Evolutionary conservation across 2,329 filamentous ascomycete species (phyloP).

Genomic region (Cadophora luteo-olivacea): DNA sequence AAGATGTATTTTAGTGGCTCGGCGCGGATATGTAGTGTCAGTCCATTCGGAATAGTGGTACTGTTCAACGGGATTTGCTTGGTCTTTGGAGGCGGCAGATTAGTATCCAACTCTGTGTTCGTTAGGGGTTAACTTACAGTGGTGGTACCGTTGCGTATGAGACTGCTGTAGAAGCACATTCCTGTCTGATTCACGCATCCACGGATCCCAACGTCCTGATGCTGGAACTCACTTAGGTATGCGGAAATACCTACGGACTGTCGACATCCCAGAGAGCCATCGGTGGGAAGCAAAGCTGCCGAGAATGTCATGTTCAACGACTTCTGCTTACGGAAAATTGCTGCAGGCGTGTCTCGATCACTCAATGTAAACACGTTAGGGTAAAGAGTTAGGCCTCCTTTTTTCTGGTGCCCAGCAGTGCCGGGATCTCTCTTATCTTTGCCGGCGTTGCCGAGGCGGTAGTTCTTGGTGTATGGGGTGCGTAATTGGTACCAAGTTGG

Average conservation of each 20-base stretch:
- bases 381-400: neutral
- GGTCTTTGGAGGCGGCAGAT: neutral
- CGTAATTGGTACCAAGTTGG: neutral
- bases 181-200: neutral
- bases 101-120: neutral
- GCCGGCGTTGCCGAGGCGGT: neutral
- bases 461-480: neutral
- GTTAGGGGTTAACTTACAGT: neutral
- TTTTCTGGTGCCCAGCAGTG: neutral
- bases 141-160: neutral
- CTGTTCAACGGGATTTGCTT: neutral
- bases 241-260: neutral
- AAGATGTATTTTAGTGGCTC: constrained; percentile 23
- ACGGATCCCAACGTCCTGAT: neutral
- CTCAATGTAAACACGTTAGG: neutral
- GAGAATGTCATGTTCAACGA: neutral
- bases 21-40: neutral
- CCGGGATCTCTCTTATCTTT: neutral
- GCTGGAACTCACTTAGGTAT: neutral
- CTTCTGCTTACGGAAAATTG: neutral
- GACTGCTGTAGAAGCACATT: neutral
- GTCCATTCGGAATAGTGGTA: neutral
- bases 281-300: neutral
- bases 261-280: neutral
- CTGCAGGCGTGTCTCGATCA: neutral